phyloP scores from a whole-genome alignment of 257 asterid species.

The Solanum medicagineum region DNA sequence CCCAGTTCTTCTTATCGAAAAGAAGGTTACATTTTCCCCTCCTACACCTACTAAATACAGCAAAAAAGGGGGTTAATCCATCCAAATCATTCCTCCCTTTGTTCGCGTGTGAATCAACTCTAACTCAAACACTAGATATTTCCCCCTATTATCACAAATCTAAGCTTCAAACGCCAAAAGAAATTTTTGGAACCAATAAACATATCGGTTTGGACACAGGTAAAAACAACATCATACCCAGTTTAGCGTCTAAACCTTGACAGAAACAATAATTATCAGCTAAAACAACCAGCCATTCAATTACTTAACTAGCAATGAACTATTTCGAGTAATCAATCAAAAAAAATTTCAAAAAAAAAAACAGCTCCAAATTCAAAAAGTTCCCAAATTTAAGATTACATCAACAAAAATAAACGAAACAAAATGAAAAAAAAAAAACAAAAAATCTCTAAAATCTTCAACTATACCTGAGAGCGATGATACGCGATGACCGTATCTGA shows the following conservation, averaged over 20 bases:
- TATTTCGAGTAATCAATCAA: not conserved
- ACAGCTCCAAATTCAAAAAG: not conserved
- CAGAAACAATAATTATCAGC: not conserved
- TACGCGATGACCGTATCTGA: constrained; percentile 43
- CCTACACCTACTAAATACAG: not conserved
- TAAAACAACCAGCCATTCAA: not conserved
- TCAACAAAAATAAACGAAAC: not conserved
- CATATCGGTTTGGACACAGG: not conserved
- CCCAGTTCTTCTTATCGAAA: not conserved
- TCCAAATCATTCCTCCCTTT: not conserved
- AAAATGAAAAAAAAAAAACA: not conserved
- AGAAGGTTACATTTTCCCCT: not conserved
- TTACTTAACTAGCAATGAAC: not conserved
- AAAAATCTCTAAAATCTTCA: not conserved
- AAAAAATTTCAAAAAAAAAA: no score
- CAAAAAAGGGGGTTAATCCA: not conserved
- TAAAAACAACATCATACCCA: not conserved
- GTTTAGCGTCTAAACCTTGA: not conserved
- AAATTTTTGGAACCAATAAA: not conserved
- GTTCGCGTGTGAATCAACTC: not conserved
- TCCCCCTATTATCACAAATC: not conserved
- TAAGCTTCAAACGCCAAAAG: not conserved
- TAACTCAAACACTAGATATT: not conserved
- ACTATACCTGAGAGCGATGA: constrained; percentile 59
- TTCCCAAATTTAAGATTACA: not conserved